Percentiles rank a stretch among this genome's conserved stretches.
Evolutionary conservation across 352 stramenopile genomes (phyloP).

Genomic region (Aphanomyces cochlioides): DNA sequence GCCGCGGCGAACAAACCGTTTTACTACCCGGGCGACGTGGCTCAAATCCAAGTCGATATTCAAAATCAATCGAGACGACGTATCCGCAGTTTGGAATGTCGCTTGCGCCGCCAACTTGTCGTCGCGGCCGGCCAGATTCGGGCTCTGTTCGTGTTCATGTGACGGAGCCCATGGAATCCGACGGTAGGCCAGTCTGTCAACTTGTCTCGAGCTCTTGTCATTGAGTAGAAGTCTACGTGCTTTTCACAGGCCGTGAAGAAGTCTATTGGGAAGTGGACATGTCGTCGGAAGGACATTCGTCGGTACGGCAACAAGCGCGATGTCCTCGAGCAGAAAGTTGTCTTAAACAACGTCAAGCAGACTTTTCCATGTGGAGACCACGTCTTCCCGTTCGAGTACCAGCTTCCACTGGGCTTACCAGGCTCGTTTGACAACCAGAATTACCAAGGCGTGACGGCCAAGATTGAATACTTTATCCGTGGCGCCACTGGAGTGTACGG

Average conservation of each 20-base stretch:
- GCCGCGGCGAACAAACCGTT: constrained; percentile 68
- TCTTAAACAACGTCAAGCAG: constrained; percentile 32
- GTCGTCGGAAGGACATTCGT: constrained; percentile 32
- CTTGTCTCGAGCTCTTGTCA: too few species aligned
- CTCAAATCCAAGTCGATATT: constrained; percentile 52
- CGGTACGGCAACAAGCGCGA: constrained; percentile 42
- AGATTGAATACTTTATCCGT: constrained; percentile 77
- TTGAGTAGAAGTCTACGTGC: too few species aligned
- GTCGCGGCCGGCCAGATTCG: constrained; percentile 15
- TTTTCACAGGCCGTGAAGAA: constrained; percentile 60
- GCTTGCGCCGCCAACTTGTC: constrained; percentile 50
- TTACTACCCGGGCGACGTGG: constrained; percentile 46
- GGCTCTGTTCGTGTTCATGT: too few species aligned
- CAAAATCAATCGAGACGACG: constrained; percentile 52
- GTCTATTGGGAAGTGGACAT: constrained; percentile 46
- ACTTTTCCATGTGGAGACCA: constrained; percentile 46
- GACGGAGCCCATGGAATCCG: too few species aligned
- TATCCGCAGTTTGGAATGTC: constrained; percentile 53
- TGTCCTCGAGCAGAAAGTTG: constrained; percentile 67
- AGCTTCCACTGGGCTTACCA: constrained; percentile 47
- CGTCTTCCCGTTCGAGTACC: constrained; percentile 66
- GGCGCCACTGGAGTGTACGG: constrained; percentile 56
- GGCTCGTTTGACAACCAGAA: constrained; percentile 48
- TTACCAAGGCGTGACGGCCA: constrained; percentile 47
- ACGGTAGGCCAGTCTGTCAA: too few species aligned